Evolutionary conservation across 768 basidiomycete genomes (phyloP).

Genomic region (Rhizopogon vesiculosus): DNA sequence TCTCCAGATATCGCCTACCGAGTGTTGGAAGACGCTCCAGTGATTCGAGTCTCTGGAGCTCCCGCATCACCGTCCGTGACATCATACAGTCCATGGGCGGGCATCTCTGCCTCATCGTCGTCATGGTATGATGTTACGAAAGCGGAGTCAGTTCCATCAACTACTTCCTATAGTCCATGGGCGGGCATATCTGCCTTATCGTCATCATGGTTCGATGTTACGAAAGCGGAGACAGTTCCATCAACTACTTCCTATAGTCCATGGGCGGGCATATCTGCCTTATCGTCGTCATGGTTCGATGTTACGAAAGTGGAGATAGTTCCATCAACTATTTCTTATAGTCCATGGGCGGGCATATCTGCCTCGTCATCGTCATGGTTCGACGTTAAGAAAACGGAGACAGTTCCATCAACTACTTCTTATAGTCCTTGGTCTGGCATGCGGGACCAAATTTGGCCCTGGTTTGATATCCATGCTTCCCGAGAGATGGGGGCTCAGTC

Average conservation of each 20-base stretch:
- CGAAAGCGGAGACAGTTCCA: background rate
- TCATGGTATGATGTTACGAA: background rate
- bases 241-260: background rate
- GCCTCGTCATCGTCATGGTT: background rate
- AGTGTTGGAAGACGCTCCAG: slow-evolving; percentile 50
- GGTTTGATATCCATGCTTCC: background rate
- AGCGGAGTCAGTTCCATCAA: background rate
- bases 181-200: background rate
- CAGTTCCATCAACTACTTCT: background rate
- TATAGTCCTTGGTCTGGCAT: background rate
- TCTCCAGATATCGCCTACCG: slow-evolving; percentile 57
- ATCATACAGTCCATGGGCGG: background rate
- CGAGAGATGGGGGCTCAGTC: background rate
- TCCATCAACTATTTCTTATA: slow-evolving; percentile 1
- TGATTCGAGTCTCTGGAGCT: slow-evolving; percentile 19
- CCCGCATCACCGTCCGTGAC: background rate
- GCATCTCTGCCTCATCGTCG: background rate
- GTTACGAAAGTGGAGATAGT: background rate
- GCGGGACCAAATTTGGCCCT: background rate
- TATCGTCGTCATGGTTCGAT: background rate
- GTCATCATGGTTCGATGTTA: background rate
- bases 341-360: background rate
- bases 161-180: slow-evolving; percentile 2
- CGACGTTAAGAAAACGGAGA: background rate
- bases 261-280: background rate